A percentile compares a stretch with the other conserved stretches of the same genome.
These are phyloP conservation scores for Pyrus betulifolia DNA, from an alignment of 306 rosid genomes.

Conservation along the genomic window DNA sequence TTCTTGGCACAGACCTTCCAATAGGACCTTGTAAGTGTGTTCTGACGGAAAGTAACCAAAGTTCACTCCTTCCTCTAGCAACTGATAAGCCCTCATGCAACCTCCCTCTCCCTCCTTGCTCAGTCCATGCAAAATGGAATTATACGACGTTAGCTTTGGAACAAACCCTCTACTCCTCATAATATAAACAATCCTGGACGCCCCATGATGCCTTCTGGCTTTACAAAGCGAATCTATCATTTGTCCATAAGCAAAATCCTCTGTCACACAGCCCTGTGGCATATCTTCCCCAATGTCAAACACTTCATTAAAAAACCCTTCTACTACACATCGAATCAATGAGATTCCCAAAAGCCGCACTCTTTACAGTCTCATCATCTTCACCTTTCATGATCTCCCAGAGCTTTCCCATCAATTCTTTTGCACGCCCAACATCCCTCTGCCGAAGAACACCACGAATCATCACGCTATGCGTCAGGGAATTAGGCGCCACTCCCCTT, in stretches of 20 bases:
- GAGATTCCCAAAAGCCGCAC: conserved; percentile 58
- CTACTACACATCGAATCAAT: conserved; percentile 56
- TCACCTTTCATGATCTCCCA: conserved; percentile 66
- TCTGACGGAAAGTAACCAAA: conserved; percentile 57
- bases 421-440: conserved; percentile 47
- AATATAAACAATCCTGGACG: conserved; percentile 64
- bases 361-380: conserved; percentile 30
- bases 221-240: conserved; percentile 87
- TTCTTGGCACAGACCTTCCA: conserved; percentile 57
- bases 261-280: conserved; percentile 43
- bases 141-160: conserved; percentile 51
- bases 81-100: conserved; percentile 73
- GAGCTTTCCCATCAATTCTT: conserved; percentile 37
- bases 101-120: conserved; percentile 76
- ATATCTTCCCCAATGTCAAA: conserved; percentile 61
- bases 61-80: conserved; percentile 59
- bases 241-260: conserved; percentile 56
- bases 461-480: conserved; percentile 50
- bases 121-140: conserved; percentile 67
- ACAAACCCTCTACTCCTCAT: conserved; percentile 59
- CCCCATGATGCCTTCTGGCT: conserved; percentile 55
- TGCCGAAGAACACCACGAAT: conserved; percentile 44
- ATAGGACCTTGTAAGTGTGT: conserved; percentile 54
- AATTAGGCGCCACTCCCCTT: conserved; percentile 41
- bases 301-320: conserved; percentile 55